Evolutionary conservation across 371 early-diverging fungal genomes (phyloP), one percentile per base, ranked within the genome.

Genomic region (Mycotypha africana): DNA sequence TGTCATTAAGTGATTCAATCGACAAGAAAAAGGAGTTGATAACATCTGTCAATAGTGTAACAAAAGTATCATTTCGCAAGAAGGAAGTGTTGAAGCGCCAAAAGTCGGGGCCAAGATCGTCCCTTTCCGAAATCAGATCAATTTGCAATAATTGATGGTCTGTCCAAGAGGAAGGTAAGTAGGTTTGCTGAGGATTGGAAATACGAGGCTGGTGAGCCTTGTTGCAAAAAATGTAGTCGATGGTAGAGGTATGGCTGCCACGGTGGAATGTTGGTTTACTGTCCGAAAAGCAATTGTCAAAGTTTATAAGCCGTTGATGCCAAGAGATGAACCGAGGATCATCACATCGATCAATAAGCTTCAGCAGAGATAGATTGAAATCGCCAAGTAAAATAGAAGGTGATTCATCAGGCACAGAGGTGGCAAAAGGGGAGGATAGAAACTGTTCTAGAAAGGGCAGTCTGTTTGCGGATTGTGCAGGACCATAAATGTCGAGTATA

Each of bases 221-320:
- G 9, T 17, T 10, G 8, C 19, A 37, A 21, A 47, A 47, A 33
- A 47, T 38, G 14, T 39, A 47, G 32, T 47, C 47, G 19, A 47
- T 38, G 2, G 47, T 47, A 4, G 28, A 24, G 0, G 33, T 2
- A n/a, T 8, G 7, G 1, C 11, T 23, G 14, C 45, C 25, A 4
- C 34, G 34, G 12, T 4, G 11, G 17, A 24, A 45, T 0, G 45
- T 45, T 35, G 42, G 28, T 9, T 25, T 6, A 28, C 23, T 20
- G 9, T n/a, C 28, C 11, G 35, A 16, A n/a, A 35, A 35, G n/a
- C 35, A 35, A 16, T 35, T 35, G 28, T 8, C 5, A 28, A 28
- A 28, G 11, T 8, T 28, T 28, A 28, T n/a, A n/a, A n/a, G n/a
- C n/a, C n/a, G n/a, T n/a, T n/a, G n/a, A n/a, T n/a, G n/a, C n/a